These are phyloP conservation scores for Lasiosphaeria miniovina DNA, from an alignment of 495 filamentous ascomycete species.

Conservation along the genomic window DNA sequence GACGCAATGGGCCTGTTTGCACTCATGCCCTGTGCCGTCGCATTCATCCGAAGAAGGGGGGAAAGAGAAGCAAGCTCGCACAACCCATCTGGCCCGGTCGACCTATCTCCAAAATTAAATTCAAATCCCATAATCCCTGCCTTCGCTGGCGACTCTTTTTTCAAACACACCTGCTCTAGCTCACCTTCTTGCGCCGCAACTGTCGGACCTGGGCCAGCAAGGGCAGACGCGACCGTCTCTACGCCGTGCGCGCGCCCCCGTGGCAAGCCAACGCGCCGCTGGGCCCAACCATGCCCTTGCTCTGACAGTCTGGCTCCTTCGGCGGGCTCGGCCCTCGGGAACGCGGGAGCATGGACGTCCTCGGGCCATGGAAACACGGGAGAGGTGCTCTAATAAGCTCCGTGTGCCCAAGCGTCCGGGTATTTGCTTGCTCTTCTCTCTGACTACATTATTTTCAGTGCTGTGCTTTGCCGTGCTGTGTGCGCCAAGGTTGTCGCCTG, in stretches of 20 bases:
- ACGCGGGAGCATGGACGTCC: too few relatives aligned
- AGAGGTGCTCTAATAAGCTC: too few relatives aligned
- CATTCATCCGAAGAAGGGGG: slow-evolving; percentile 1
- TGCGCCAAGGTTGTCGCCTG: too few relatives aligned
- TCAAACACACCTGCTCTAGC: slow-evolving; percentile 9
- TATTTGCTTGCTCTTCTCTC: too few relatives aligned
- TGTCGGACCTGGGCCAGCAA: neutral
- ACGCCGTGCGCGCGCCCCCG: neutral
- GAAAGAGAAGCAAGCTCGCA: neutral
- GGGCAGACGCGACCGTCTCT: neutral
- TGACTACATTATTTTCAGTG: too few relatives aligned
- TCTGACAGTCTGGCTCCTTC: too few relatives aligned
- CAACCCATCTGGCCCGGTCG: neutral
- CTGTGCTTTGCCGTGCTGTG: too few relatives aligned
- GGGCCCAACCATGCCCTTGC: too few relatives aligned
- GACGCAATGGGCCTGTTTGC: neutral
- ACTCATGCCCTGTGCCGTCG: neutral
- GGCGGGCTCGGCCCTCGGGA: too few relatives aligned
- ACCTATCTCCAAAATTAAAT: neutral
- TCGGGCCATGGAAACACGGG: too few relatives aligned
- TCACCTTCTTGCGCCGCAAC: slow-evolving; percentile 7
- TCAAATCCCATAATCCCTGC: slow-evolving; percentile 5
- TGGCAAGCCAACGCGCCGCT: too few relatives aligned
- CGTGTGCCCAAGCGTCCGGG: too few relatives aligned
- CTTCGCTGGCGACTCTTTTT: neutral